Conservation (phyloP, 352 stramenopile species). For the Peronospora tabacina region DNA sequence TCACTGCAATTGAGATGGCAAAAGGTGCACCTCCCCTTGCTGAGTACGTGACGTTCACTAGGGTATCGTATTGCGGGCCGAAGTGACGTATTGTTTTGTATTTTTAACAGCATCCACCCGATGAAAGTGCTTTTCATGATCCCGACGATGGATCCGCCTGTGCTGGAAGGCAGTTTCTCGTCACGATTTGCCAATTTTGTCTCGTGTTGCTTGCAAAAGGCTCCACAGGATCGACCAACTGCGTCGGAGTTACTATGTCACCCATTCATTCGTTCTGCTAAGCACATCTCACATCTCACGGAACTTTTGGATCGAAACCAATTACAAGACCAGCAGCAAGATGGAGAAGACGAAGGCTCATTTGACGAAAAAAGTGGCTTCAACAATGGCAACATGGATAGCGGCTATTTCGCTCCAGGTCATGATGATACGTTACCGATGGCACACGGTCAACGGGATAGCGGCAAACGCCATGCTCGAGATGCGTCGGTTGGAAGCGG, state of each 20-base stretch:
- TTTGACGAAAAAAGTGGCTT: conserved; percentile 7
- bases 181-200: conserved; percentile 86
- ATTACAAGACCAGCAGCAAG: conserved; percentile 25
- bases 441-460: conserved; percentile 26
- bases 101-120: conserved; percentile 89
- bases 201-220: conserved; percentile 80
- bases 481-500: conserved; percentile 42
- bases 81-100: conserved; percentile 2
- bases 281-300: conserved; percentile 60
- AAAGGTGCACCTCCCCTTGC: conserved; percentile 92
- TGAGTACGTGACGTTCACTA: conserved; percentile 36
- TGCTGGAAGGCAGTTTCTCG: conserved; percentile 74
- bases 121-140: conserved; percentile 99
- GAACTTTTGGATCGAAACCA: conserved; percentile 53
- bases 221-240: conserved; percentile 74
- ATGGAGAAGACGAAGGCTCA: conserved; percentile 6
- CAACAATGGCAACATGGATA: conserved; percentile 14
- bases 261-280: conserved; percentile 72
- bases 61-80: not conserved
- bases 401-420: conserved; percentile 11
- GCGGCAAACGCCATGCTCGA: conserved; percentile 35
- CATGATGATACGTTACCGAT: conserved; percentile 21
- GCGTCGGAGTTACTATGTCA: conserved; percentile 79
- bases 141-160: conserved; percentile 88
- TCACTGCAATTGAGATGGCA: conserved; percentile 98